These are phyloP conservation scores for Sporothrix protearum DNA, from an alignment of 2,329 filamentous ascomycete genomes.

Conservation along the genomic window DNA sequence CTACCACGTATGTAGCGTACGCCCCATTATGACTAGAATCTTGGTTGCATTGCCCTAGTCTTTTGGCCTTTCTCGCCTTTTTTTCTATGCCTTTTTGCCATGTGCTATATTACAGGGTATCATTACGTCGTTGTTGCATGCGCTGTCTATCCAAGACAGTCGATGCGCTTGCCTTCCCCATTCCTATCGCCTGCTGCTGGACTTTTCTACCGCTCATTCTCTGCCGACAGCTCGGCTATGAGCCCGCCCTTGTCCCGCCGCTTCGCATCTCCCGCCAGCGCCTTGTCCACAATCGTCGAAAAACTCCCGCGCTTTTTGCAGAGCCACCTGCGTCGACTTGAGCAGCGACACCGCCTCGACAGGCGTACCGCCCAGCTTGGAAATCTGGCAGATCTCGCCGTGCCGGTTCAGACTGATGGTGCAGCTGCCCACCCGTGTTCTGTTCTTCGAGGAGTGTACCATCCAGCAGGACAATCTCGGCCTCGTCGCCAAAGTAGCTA, in stretches of 20 bases:
- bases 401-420: slow-evolving; percentile 84
- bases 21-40: slow-evolving; percentile 3
- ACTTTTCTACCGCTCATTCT: slow-evolving; percentile 80
- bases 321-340: slow-evolving; percentile 68
- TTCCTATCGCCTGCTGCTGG: neutral
- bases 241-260: slow-evolving; percentile 74
- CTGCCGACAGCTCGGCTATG: slow-evolving; percentile 71
- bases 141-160: slow-evolving; percentile 11
- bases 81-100: slow-evolving; percentile 13
- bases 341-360: slow-evolving; percentile 77
- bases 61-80: neutral
- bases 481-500: slow-evolving; percentile 72
- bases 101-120: slow-evolving; percentile 27
- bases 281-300: slow-evolving; percentile 67
- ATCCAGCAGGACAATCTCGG: slow-evolving; percentile 68
- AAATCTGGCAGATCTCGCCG: slow-evolving; percentile 85
- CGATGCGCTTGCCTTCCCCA: neutral
- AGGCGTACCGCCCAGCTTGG: slow-evolving; percentile 81
- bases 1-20: neutral
- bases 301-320: slow-evolving; percentile 77
- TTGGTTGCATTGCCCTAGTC: neutral
- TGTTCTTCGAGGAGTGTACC: slow-evolving; percentile 72
- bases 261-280: slow-evolving; percentile 73
- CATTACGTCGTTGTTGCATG: slow-evolving; percentile 25
- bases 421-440: slow-evolving; percentile 65